Conservation (phyloP, 176 grass and related monocot species). For the Calamus simplicifolius region DNA sequence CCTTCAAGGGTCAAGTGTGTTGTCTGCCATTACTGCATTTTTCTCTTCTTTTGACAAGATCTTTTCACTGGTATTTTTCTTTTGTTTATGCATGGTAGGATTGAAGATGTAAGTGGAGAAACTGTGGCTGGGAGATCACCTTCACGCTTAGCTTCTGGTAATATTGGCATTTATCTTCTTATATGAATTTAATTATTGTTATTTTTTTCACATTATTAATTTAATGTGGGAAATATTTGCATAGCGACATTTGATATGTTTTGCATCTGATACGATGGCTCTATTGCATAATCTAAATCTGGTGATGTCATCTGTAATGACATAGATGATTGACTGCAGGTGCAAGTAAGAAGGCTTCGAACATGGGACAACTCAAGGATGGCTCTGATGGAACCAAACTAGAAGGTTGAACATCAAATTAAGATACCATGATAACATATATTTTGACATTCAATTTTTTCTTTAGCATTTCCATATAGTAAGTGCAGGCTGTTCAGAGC, state of each 20-base stretch:
- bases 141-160: slow-evolving; percentile 59
- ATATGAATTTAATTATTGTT: background rate
- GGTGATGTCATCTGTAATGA: slow-evolving; percentile 10
- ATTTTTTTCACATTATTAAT: too few species aligned
- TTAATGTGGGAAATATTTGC: too few species aligned
- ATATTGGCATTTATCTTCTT: slow-evolving; percentile 11
- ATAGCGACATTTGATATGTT: too few species aligned
- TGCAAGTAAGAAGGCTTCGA: slow-evolving; percentile 86
- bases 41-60: slow-evolving; percentile 14
- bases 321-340: slow-evolving; percentile 27
- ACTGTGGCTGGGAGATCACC: slow-evolving; percentile 51
- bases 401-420: slow-evolving; percentile 44
- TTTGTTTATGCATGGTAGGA: slow-evolving; percentile 25
- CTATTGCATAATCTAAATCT: too few species aligned
- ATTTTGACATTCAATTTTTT: background rate
- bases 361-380: slow-evolving; percentile 56
- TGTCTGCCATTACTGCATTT: slow-evolving; percentile 6
- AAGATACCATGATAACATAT: background rate
- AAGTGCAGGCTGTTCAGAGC: too few species aligned
- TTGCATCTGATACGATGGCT: too few species aligned
- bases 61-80: slow-evolving; percentile 14
- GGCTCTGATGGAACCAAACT: slow-evolving; percentile 47
- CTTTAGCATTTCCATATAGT: background rate
- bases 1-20: slow-evolving; percentile 84
- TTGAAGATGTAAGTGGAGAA: slow-evolving; percentile 79